Conservation (phyloP, 306 rosid genomes). For the Oxytropis ochrocephala region DNA sequence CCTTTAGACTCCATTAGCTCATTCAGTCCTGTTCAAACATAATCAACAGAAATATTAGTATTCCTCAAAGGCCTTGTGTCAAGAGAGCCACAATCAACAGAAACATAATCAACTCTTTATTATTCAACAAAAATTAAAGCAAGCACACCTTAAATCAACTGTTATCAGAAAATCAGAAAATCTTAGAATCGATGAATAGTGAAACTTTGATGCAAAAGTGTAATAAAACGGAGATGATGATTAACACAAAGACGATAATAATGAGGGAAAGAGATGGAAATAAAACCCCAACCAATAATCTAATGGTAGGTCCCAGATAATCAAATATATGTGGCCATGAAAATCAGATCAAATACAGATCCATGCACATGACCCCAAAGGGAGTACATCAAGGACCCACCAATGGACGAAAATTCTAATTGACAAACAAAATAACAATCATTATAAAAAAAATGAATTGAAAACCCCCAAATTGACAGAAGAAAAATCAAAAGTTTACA, state of each 20-base stretch:
- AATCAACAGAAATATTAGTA: background rate
- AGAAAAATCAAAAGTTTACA: background rate
- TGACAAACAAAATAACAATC: background rate
- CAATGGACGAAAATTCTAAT: background rate
- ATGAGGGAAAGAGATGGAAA: background rate
- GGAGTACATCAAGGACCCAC: background rate
- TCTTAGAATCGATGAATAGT: background rate
- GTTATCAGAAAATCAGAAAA: background rate
- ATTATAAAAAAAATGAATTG: background rate
- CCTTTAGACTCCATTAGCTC: constrained; percentile 79
- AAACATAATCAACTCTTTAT: too few relatives aligned
- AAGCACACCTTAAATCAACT: background rate
- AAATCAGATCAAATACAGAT: background rate
- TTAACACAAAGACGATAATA: background rate
- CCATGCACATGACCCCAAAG: background rate
- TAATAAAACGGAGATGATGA: background rate
- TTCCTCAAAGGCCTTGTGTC: too few relatives aligned
- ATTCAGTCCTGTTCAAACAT: constrained; percentile 37
- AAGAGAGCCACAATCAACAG: too few relatives aligned
- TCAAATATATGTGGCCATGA: background rate
- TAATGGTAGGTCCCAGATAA: background rate
- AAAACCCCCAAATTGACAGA: background rate
- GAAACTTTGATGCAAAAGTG: background rate
- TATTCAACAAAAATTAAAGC: background rate
- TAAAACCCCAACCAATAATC: background rate